Evolutionary conservation across 371 early-diverging fungal species (phyloP).

Genomic region (Mortierella sp.): DNA sequence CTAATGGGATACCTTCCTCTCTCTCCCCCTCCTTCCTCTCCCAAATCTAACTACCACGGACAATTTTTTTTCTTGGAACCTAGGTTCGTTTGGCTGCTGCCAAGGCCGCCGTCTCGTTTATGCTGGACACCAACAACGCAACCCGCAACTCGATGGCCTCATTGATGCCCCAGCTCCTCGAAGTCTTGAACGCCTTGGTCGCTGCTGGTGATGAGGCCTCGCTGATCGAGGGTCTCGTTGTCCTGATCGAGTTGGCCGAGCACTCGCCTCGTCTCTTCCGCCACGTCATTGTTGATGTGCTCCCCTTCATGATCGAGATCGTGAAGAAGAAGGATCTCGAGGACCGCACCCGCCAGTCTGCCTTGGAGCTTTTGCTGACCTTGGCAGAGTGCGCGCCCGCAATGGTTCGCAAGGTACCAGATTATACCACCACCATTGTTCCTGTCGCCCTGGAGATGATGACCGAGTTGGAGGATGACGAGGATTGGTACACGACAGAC

Average conservation of each 20-base stretch:
- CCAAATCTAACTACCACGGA: not conserved
- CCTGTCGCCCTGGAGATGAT: constrained; percentile 94
- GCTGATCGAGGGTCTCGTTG: constrained; percentile 79
- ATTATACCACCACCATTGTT: constrained; percentile 77
- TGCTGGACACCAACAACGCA: constrained; percentile 73
- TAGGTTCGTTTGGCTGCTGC: constrained; percentile 88
- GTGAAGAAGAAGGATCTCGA: constrained; percentile 83
- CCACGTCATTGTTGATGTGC: constrained; percentile 73
- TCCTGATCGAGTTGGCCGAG: constrained; percentile 91
- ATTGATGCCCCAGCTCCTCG: constrained; percentile 86
- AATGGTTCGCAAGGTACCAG: constrained; percentile 85
- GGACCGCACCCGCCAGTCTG: constrained; percentile 82
- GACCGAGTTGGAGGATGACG: constrained; percentile 88
- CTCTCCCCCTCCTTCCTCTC: constrained; percentile 17
- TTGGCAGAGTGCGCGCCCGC: constrained; percentile 87
- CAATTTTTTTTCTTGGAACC: constrained; percentile 5
- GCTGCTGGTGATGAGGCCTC: constrained; percentile 73
- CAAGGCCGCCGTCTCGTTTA: constrained; percentile 86
- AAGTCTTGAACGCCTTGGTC: constrained; percentile 56
- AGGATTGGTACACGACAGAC: constrained; percentile 90
- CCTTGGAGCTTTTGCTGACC: constrained; percentile 89
- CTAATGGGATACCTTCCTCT: not conserved
- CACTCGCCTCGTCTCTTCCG: constrained; percentile 83
- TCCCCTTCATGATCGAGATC: constrained; percentile 78
- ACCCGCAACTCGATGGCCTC: constrained; percentile 67